Base-by-base conservation (phyloP, 2,329 filamentous ascomycete species). In the Magnaporthales sp. region DNA sequence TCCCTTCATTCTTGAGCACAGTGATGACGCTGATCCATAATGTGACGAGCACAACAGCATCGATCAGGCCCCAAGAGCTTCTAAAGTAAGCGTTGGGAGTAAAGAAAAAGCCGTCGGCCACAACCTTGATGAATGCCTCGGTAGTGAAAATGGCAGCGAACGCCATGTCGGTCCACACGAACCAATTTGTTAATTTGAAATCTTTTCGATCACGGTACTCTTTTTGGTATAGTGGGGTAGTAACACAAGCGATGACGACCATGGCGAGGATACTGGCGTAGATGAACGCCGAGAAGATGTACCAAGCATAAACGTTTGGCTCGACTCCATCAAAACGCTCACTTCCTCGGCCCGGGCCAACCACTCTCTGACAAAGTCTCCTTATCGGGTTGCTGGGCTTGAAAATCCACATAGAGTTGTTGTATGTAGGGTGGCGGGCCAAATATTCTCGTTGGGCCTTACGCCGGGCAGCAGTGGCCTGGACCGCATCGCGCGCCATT, bases 51-150 rank as follows among this genome's bases (percentile, higher is more conserved):
- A 99, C 95, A 61, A 98, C 78, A 0, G 90, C 92, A 74, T 99
- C 95, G 70, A 99, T 97, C 69, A 97, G 89, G 7, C 95, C 96
- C 95, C 95, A 99, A 0, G 93, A 94, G 74, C 94, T 94, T 72
- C 95, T 89, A 75, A 97, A 92, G 75, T 97, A 99, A 2, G 96
- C 96, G 77, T 99, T 97, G 0, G 95, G 95, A 0, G 95, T 97
- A 87, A 92, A 98, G 75, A 97, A 91, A 72, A 97, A 91, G 8
- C 95, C 95, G 78, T 99, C 95, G 0, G 95, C 95, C 72, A 99
- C 88, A 66, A 96, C 89, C 76, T 99, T 99, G 79, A 99, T 93
- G 6, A 88, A 73, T 0, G 93, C 92, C 77, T 99, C 95, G 7
- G 91, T 74, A 0, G 90, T 91, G 78, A 99, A 99, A 15, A 99